Evolutionary conservation across 2,329 filamentous ascomycete genomes (phyloP), one percentile per base, ranked within the genome.

Genomic region (Fusarium sp.): DNA sequence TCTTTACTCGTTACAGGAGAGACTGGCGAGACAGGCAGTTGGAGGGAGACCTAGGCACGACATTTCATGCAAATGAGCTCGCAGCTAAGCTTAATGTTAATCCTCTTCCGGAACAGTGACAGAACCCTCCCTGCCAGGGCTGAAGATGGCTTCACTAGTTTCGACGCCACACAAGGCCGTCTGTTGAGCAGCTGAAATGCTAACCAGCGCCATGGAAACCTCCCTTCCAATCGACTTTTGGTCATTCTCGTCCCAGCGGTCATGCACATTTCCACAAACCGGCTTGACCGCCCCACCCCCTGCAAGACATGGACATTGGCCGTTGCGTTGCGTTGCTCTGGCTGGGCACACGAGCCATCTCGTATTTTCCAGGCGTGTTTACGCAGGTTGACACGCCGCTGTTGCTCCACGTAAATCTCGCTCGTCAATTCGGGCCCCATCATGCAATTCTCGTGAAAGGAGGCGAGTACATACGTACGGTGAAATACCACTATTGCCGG

Each of bases 81-180:
- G 58, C 10, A 29, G 24, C 46, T 58, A 68, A 67, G 67, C 66
- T 70, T 62, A 62, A 35, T 20, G 62, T 70, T 62, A 62, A 35
- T 20, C 29, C n/a, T 5, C 12, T 29, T 7, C 24, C 27, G 12
- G 31, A 5, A 40, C 14, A 35, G 56, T 33, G 24, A n/a, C 20
- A 42, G 27, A 20, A 38, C 31, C 35, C 35, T 58, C 56, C 67
- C 38, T 62, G 35, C 3, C 29, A 22, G 35, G 53, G 55, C 53
- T 69, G 40, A 57, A 46, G 59, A 57, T 70, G 35, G 61, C 38
- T 62, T 70, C 44, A 42, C 65, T 71, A 71, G 67, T 59, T 36
- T 16, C 24, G 46, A 27, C 57, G 69, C 69, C 62, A 67, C 53
- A 31, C 8, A 27, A 71, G 42, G 36, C 36, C 51, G 51, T 33